These are phyloP conservation scores for Exophiala dermatitidis DNA, from an alignment of 2,329 filamentous ascomycete genomes.

Conservation along the genomic window DNA sequence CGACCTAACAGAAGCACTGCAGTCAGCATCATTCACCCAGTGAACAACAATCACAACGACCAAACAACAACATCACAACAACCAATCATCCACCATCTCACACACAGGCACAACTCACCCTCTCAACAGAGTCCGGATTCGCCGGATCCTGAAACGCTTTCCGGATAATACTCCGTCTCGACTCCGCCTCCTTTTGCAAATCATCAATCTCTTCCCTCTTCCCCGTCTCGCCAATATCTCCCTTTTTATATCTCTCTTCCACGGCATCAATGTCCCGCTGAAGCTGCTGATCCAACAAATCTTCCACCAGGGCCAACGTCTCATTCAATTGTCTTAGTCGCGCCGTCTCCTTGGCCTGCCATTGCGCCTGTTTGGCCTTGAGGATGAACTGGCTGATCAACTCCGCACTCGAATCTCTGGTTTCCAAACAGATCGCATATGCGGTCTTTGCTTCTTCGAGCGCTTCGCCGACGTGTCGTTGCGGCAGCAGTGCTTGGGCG, in stretches of 20 bases:
- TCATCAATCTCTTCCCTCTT: conserved; percentile 61
- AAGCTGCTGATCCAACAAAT: conserved; percentile 35
- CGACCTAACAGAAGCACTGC: conserved; percentile 30
- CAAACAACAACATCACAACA: no score
- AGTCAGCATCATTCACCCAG: no score
- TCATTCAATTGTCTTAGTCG: conserved; percentile 41
- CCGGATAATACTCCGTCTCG: conserved; percentile 41
- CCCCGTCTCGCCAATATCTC: conserved; percentile 51
- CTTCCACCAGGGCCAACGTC: conserved; percentile 37
- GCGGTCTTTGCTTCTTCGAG: conserved; percentile 63
- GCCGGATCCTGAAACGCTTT: conserved; percentile 39
- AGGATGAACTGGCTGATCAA: conserved; percentile 68
- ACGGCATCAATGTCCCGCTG: conserved; percentile 34
- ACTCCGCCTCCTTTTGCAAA: conserved; percentile 45
- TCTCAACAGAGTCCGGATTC: conserved; percentile 37
- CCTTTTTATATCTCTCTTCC: conserved; percentile 32
- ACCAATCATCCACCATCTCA: not conserved
- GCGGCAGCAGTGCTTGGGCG: conserved; percentile 70
- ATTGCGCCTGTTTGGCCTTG: conserved; percentile 74
- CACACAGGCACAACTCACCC: conserved; percentile 30
- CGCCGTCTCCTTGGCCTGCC: conserved; percentile 62
- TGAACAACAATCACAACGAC: no score
- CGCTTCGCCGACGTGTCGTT: conserved; percentile 66
- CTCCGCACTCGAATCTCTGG: conserved; percentile 59
- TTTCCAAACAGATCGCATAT: conserved; percentile 60